Base-by-base conservation (phyloP, 1,139 yeast species). In the Protomyces arabidopsidicola region DNA sequence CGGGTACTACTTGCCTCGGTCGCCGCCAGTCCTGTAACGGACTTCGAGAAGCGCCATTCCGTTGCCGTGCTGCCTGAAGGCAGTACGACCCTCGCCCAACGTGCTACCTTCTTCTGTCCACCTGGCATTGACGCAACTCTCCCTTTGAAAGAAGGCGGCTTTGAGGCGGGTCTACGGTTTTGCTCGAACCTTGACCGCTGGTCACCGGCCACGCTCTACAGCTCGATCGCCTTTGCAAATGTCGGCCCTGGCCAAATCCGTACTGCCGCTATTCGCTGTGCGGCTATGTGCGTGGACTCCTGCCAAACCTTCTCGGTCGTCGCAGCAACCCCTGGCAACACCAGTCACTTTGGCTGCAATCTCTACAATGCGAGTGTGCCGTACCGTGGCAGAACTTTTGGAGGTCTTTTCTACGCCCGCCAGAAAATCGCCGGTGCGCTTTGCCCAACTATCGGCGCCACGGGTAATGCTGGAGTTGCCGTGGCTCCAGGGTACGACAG, bases 61-160 rank as follows among this genome's bases (percentile, higher is more conserved):
- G n/a, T n/a, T n/a, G n/a, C n/a, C n/a, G 18, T n/a, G 18, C n/a
- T n/a, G n/a, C 31, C 39, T 14, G 60, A 45, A 27, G 51, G 51
- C 4, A 27, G 53, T 8, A 45, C 53, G 12, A 55, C 60, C 34
- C 53, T 55, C 8, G 60, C 53, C 3, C 45, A 55, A 27, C 38
- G 60, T 10, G 60, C 51, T 16, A 12, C 53, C 3, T 55, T 55
- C 60, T 34, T 55, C 24, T 55, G 60, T 31, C 60, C 60, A 6
- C 60, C 60, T 6, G 60, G 60, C 14, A 55, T 55, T 14, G 60
- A 55, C 45, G 60, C 60, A 3, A 45, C 60, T 27, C 53, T 55
- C 3, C 53, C 60, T 8, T 53, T 55, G 16, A n/a, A n/a, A n/a
- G 60, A 55, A 16, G 34, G 16, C 4, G 53, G 53, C 42, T n/a